Conservation (phyloP, 371 early-diverging fungal species). For the Apophysomyces variabilis region DNA sequence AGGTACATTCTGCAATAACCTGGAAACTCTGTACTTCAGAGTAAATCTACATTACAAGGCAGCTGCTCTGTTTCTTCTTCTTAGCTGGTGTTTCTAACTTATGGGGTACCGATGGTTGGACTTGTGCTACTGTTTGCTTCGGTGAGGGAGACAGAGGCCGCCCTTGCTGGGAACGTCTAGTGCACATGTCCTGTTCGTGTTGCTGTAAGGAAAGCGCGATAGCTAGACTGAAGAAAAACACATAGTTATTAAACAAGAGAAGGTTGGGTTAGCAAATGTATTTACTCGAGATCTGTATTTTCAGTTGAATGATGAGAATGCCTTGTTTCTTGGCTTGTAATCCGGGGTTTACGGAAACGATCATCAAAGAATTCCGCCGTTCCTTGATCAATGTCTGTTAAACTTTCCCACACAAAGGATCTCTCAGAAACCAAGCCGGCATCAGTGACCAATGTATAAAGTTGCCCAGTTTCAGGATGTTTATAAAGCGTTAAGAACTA, state of each 20-base stretch:
- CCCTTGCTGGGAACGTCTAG: neutral
- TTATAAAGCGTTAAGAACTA: conserved; percentile 84
- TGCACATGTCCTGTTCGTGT: conserved; percentile 46
- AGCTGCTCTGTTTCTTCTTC: conserved; percentile 9
- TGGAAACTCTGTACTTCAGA: too few relatives aligned
- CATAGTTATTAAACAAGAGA: neutral
- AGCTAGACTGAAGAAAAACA: conserved; percentile 51
- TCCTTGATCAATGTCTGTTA: conserved; percentile 71
- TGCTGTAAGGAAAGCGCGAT: conserved; percentile 64
- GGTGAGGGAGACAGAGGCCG: conserved; percentile 4
- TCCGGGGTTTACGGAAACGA: conserved; percentile 49
- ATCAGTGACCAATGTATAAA: conserved; percentile 89
- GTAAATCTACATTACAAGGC: conserved; percentile 8
- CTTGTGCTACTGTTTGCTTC: neutral
- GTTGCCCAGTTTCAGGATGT: conserved; percentile 56
- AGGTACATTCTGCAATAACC: too few relatives aligned
- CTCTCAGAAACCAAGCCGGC: conserved; percentile 72
- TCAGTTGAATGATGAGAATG: neutral
- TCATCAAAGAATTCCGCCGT: conserved; percentile 69
- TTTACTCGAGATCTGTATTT: conserved; percentile 33
- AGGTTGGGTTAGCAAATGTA: conserved; percentile 10
- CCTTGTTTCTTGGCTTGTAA: conserved; percentile 34
- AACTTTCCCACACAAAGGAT: conserved; percentile 78
- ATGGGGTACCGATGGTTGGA: neutral
- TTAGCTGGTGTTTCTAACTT: neutral